Evolutionary conservation across 208 protist genomes (phyloP).

Genomic region (Leishmania lainsoni): DNA sequence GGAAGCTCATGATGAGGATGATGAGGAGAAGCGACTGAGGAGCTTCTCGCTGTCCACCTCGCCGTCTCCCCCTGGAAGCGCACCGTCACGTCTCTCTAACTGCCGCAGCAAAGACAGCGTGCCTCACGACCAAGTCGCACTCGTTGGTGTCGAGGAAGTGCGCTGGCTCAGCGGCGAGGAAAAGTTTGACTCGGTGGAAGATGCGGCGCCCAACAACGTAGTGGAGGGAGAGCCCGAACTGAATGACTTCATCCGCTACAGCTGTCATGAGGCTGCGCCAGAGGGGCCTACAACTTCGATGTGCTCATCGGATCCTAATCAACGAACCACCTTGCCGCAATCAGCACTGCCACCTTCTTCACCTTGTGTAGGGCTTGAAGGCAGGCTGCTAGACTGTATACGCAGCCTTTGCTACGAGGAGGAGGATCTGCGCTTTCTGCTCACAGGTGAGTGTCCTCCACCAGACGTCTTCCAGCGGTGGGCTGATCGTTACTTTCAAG

Average conservation of each 20-base stretch:
- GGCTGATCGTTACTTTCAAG: constrained; percentile 20
- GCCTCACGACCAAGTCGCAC: not conserved
- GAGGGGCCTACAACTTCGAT: not conserved
- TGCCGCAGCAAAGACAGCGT: not conserved
- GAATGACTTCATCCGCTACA: not conserved
- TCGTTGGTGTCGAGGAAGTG: not conserved
- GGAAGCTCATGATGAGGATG: not conserved
- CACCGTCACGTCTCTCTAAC: not conserved
- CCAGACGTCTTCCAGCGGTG: constrained; percentile 32
- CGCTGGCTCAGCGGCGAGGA: not conserved
- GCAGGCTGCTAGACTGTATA: not conserved
- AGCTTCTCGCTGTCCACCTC: not conserved
- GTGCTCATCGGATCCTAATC: not conserved
- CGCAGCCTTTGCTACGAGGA: constrained; percentile 18
- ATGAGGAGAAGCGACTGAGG: not conserved
- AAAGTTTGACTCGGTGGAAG: not conserved
- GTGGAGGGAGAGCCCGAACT: not conserved
- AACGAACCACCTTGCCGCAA: not conserved
- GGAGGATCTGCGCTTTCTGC: constrained; percentile 29
- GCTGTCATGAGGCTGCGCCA: not conserved
- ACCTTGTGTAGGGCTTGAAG: not conserved
- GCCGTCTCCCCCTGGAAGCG: not conserved
- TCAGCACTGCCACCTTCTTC: not conserved
- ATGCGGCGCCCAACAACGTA: not conserved
- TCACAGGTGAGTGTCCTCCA: constrained; percentile 31